These are phyloP conservation scores for Penicillium ochrochloron DNA, from an alignment of 495 filamentous ascomycete species.

Conservation along the genomic window DNA sequence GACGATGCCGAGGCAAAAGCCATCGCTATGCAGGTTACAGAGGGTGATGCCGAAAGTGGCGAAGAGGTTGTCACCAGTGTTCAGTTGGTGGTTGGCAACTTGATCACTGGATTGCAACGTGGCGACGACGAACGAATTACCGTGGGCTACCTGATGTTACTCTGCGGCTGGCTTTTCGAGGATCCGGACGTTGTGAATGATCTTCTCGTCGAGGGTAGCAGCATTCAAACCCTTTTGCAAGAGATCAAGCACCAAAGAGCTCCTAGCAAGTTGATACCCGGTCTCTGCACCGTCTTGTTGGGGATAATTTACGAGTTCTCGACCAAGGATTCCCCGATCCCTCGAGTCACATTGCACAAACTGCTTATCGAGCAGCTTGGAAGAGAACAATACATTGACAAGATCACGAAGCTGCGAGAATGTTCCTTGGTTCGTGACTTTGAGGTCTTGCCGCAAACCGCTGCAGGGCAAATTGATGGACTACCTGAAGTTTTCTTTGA, in stretches of 20 bases:
- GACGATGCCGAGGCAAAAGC: conserved; percentile 81
- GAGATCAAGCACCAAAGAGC: conserved; percentile 64
- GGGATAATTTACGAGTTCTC: conserved; percentile 97
- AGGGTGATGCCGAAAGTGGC: conserved; percentile 86
- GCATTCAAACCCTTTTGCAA: conserved; percentile 82
- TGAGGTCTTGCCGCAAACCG: conserved; percentile 78
- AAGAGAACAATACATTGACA: conserved; percentile 87
- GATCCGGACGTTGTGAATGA: conserved; percentile 91
- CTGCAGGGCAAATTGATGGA: conserved; percentile 57
- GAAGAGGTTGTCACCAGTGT: conserved; percentile 97
- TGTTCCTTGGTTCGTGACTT: conserved; percentile 89
- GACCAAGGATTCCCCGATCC: conserved; percentile 92
- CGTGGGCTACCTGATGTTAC: conserved; percentile 87
- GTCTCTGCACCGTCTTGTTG: conserved; percentile 80
- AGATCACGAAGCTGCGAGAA: conserved; percentile 75
- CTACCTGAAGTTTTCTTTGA: conserved; percentile 89
- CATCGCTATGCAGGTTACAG: conserved; percentile 77
- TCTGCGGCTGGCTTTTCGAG: conserved; percentile 93
- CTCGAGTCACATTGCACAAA: conserved; percentile 79
- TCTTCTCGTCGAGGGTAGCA: conserved; percentile 93
- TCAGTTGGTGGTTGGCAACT: conserved; percentile 79
- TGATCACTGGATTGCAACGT: conserved; percentile 74
- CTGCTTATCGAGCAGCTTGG: conserved; percentile 80
- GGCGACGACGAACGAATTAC: conserved; percentile 80
- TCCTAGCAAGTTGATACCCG: conserved; percentile 70